These are phyloP conservation scores for Scorias spongiosa DNA, from an alignment of 2,329 filamentous ascomycete genomes.

Conservation along the genomic window DNA sequence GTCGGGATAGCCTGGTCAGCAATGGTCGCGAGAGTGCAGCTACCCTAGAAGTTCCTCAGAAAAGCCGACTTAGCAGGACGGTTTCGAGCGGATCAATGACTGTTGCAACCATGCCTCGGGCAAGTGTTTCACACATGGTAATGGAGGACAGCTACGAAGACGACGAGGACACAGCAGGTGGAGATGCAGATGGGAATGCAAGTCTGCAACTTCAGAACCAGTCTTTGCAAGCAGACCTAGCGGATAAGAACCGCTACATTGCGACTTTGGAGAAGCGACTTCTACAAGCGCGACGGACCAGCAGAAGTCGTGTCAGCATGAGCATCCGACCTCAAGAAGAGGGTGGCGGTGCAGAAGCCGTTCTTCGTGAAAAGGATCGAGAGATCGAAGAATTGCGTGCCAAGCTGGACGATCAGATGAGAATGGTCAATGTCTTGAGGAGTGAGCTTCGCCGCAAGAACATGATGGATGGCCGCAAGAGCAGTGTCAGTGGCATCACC, in stretches of 20 bases:
- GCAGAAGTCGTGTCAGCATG: conserved; percentile 72
- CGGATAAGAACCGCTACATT: conserved; percentile 96
- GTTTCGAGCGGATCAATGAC: conserved; percentile 18
- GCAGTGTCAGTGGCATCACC: conserved; percentile 2
- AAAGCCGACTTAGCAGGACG: conserved; percentile 10
- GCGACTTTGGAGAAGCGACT: conserved; percentile 82
- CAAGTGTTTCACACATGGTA: conserved; percentile 14
- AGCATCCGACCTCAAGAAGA: conserved; percentile 47
- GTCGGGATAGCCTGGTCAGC: conserved; percentile 13
- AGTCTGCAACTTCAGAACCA: conserved; percentile 72
- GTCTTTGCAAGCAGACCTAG: conserved; percentile 83
- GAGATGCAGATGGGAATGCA: conserved; percentile 75
- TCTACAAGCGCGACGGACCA: conserved; percentile 76
- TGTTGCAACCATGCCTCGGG: conserved; percentile 15
- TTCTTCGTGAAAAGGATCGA: conserved; percentile 75
- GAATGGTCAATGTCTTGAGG: conserved; percentile 76
- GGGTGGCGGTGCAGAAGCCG: conserved; percentile 52
- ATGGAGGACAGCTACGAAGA: conserved; percentile 19
- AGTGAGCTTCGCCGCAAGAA: conserved; percentile 77
- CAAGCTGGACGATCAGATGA: conserved; percentile 83
- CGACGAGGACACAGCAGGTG: conserved; percentile 39
- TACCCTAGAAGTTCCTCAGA: conserved; percentile 26
- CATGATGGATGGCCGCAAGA: conserved; percentile 25
- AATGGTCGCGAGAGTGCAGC: conserved; percentile 14
- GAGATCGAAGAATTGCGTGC: conserved; percentile 87